A percentile compares a stretch with the other conserved stretches of the same genome.
These are phyloP conservation scores for Chrysoporthe puriensis DNA, from an alignment of 2,329 filamentous ascomycete genomes.

Conservation along the genomic window DNA sequence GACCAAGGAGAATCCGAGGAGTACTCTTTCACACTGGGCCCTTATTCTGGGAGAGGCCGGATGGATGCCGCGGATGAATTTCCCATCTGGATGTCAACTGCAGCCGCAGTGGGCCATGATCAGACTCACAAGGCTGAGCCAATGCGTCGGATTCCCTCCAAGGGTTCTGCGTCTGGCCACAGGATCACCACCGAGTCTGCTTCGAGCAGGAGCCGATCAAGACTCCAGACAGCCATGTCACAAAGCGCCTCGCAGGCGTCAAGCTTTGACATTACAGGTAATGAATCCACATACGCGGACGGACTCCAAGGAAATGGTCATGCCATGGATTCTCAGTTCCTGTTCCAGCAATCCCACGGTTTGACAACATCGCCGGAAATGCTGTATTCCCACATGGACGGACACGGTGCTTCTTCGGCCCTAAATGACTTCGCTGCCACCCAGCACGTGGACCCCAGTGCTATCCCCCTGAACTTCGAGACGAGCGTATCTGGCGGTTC, in stretches of 20 bases:
- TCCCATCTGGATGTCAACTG: conserved; percentile 49
- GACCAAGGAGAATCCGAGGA: conserved; percentile 60
- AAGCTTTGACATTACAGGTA: conserved; percentile 57
- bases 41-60: conserved; percentile 56
- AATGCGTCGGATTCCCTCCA: conserved; percentile 50
- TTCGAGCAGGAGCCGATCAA: conserved; percentile 47
- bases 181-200: conserved; percentile 46
- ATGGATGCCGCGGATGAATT: conserved; percentile 51
- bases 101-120: conserved; percentile 42
- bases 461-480: conserved; percentile 60
- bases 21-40: conserved; percentile 56
- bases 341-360: conserved; percentile 54
- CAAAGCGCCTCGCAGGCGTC: conserved; percentile 54
- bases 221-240: conserved; percentile 52
- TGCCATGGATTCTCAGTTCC: conserved; percentile 54
- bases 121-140: conserved; percentile 45
- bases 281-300: conserved; percentile 48
- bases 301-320: conserved; percentile 43
- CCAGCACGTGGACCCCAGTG: conserved; percentile 59
- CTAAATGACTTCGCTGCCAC: conserved; percentile 50
- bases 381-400: conserved; percentile 55
- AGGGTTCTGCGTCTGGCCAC: conserved; percentile 50
- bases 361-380: conserved; percentile 52
- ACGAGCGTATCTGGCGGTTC: conserved; percentile 52
- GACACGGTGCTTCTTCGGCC: conserved; percentile 46